Evolutionary conservation across 495 filamentous ascomycete species (phyloP), one percentile per base, ranked within the genome.

Genomic region (Daldinia decipiens): DNA sequence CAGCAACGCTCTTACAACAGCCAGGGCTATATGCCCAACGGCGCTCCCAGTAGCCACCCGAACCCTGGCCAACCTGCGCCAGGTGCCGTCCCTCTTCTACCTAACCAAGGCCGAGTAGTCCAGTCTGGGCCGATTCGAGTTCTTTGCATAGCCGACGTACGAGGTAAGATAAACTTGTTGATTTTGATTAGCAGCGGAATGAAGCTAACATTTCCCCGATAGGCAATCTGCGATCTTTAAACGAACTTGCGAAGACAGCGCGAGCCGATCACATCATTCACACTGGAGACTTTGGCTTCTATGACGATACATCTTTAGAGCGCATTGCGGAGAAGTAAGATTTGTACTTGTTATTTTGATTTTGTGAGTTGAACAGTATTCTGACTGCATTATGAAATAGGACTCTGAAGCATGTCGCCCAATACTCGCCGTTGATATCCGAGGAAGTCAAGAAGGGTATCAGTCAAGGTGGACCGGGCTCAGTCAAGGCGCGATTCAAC

Each of bases 271-370:
- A 97, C 79, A 96, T 99, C 74, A 92, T 99, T 69, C 95, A 99
- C 81, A 98, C 96, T 36, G 96, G 96, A 77, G 96, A 99, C 77
- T 99, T 99, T 77, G 96, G 96, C 59, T 99, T 99, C 82, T 99
- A 99, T 81, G 96, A 99, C 77, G 93, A 96, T 57, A 91, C 89
- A 43, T 99, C 96, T 9, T 83, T 99, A 34, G 94, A 99, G 74
- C 91, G 96, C 62, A 98, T 99, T 84, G 95, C 95, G 8, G 96
- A 99, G 79, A 99, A 99, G 95, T 99, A 80, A 85, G 93, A 85
- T 47, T 69, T 57, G 29, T 36, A n/a, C 9, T 6, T 15, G 9
- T 40, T 26, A 6, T 24, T 21, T 11, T 53, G 13, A 36, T 15
- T 21, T 60, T 8, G 52, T 53, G 21, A 8, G 43, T 47, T 61